Base-by-base conservation (phyloP, 2,329 filamentous ascomycete species). In the Helminthosporium solani region DNA sequence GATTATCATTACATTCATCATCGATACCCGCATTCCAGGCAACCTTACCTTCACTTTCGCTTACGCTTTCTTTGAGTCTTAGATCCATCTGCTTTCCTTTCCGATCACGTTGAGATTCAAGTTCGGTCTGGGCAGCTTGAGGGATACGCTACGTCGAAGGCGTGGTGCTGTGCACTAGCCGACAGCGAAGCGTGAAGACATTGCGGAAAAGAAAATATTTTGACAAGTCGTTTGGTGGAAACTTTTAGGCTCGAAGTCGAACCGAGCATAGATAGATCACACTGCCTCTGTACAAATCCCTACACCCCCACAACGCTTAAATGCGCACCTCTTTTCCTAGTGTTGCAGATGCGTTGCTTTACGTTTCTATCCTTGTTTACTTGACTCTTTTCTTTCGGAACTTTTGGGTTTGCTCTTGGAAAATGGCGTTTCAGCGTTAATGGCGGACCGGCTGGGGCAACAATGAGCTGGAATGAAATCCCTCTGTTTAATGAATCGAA, bases 401-500 rank as follows among this genome's bases (percentile, higher is more conserved):
- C 42, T 42, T 49, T 42, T 50, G 44, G 27, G 38, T 49, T 20
- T 46, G 42, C 37, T 30, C 47, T 50, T 47, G 46, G 38, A 35
- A 33, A 37, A 25, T 28, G 11, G 39, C 12, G 44, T 42, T 43
- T 33, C 20, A 12, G 25, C 41, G 40, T 41, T 3, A 8, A 7
- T 23, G 42, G 41, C 41, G 39, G 44, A 42, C 45, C 25, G 42
- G 47, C 33, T 35, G 45, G 23, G 9, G 52, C 16, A 7, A 21
- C 34, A 16, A 27, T 42, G 45, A 33, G 46, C 40, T 34, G 38
- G 49, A 36, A 42, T 47, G 50, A 53, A 36, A 46, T 42, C 44
- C n/a, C 56, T 60, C 54, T 56, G 53, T 54, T 46, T 63, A 61
- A 64, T 64, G 61, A 61, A 57, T 50, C 51, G 51, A 36, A 49